Evolutionary conservation across 2,329 filamentous ascomycete genomes (phyloP).

Genomic region (Fusarium armeniacum): DNA sequence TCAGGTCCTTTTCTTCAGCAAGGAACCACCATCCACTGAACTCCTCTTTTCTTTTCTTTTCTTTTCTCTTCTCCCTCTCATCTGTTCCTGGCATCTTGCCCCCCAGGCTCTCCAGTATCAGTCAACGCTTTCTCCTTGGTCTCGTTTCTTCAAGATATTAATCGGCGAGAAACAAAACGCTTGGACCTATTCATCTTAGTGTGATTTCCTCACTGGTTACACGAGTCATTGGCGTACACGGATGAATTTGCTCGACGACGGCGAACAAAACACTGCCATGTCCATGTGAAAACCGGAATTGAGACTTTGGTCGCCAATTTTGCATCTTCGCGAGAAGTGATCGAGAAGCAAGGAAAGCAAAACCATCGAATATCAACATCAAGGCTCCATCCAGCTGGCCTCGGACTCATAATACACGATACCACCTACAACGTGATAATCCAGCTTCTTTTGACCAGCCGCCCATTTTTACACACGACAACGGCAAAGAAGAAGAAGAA

Average conservation of each 20-base stretch:
- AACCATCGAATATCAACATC: conserved; percentile 7
- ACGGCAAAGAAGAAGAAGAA: not conserved
- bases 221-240: conserved; percentile 30
- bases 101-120: not conserved
- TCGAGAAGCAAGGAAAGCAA: not conserved
- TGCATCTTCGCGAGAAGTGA: not conserved
- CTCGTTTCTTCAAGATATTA: not conserved
- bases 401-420: conserved; percentile 21
- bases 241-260: conserved; percentile 23
- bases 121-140: not conserved
- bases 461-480: not conserved
- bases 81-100: not conserved
- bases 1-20: not conserved
- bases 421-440: conserved; percentile 9
- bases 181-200: conserved; percentile 15
- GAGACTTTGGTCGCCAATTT: not conserved
- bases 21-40: conserved; percentile 4
- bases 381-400: conserved; percentile 24
- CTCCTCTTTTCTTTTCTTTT: conserved; percentile 8
- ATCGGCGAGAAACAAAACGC: conserved; percentile 10
- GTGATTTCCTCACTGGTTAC: conserved; percentile 9
- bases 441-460: conserved; percentile 5
- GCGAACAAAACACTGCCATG: conserved; percentile 13
- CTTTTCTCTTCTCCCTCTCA: not conserved
- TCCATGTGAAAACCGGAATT: conserved; percentile 1